A percentile compares a stretch with the other conserved stretches of the same genome.
phyloP scores from a whole-genome alignment of 2,329 filamentous ascomycete genomes.

The Aspergillus texensis region DNA sequence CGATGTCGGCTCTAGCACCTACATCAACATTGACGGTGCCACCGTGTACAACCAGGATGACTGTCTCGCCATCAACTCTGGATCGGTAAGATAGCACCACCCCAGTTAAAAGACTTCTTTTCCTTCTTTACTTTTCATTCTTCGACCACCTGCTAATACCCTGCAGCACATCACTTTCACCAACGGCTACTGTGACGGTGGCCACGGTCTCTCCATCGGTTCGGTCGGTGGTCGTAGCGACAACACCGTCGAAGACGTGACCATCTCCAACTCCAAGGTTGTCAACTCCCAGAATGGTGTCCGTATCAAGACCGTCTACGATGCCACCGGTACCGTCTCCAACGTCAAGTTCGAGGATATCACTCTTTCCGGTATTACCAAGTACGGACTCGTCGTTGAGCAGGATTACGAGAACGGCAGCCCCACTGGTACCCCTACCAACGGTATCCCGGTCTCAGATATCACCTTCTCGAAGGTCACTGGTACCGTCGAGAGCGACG shows the following conservation, averaged over 20 bases:
- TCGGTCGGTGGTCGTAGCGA: conserved; percentile 51
- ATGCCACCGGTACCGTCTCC: conserved; percentile 55
- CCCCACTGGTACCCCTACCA: conserved; percentile 39
- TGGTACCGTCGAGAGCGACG: conserved; percentile 36
- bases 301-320: conserved; percentile 55
- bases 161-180: conserved; percentile 50
- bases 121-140: not conserved
- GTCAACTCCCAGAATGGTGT: conserved; percentile 37
- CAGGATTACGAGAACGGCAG: conserved; percentile 58
- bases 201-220: conserved; percentile 38
- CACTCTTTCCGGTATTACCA: conserved; percentile 52
- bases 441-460: conserved; percentile 42
- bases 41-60: conserved; percentile 65
- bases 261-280: conserved; percentile 53
- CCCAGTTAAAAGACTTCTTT: too few relatives aligned
- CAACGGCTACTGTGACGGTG: conserved; percentile 46
- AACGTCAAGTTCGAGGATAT: conserved; percentile 58
- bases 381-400: conserved; percentile 53
- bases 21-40: conserved; percentile 56
- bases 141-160: not conserved
- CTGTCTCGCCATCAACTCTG: conserved; percentile 62
- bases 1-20: conserved; percentile 55
- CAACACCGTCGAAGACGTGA: conserved; percentile 57
- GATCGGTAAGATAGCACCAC: conserved; percentile 27
- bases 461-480: conserved; percentile 40